These are phyloP conservation scores for Colletotrichum sp. DNA, from an alignment of 2,329 filamentous ascomycete species.

Conservation along the genomic window DNA sequence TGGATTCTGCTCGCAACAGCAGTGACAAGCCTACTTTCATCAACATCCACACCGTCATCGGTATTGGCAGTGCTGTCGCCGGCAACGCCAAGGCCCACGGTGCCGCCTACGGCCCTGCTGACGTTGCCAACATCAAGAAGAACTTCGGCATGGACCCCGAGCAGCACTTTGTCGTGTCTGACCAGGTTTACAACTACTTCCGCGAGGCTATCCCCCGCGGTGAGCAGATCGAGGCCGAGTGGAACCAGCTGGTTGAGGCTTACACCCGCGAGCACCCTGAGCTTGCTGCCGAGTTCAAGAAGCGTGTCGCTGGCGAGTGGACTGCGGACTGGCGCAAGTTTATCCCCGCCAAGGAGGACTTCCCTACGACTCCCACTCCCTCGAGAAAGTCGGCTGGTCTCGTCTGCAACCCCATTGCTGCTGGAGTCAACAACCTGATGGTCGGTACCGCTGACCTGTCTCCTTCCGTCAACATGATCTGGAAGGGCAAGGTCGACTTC, in stretches of 20 bases:
- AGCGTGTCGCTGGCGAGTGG: constrained; percentile 52
- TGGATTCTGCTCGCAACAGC: constrained; percentile 47
- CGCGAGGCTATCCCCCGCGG: constrained; percentile 47
- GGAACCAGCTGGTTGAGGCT: constrained; percentile 45
- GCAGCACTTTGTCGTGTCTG: constrained; percentile 38
- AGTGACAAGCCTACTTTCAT: constrained; percentile 60
- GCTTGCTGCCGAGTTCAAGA: constrained; percentile 52
- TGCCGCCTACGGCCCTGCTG: constrained; percentile 58
- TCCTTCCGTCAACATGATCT: constrained; percentile 61
- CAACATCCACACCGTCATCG: constrained; percentile 63
- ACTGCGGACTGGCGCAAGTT: constrained; percentile 52
- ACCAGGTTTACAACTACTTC: constrained; percentile 58
- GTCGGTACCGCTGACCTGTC: constrained; percentile 60
- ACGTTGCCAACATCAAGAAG: constrained; percentile 48
- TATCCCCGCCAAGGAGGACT: constrained; percentile 47
- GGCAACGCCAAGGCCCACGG: constrained; percentile 62
- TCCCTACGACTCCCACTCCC: constrained; percentile 52
- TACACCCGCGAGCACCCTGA: constrained; percentile 53
- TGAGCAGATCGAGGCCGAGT: constrained; percentile 49
- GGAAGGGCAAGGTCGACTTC: constrained; percentile 56
- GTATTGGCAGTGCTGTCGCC: constrained; percentile 52
- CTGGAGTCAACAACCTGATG: constrained; percentile 52
- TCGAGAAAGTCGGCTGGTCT: constrained; percentile 55
- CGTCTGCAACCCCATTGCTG: constrained; percentile 56
- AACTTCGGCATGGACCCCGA: constrained; percentile 38